These are phyloP conservation scores for Abortiporus biennis DNA, from an alignment of 1,284 basidiomycete species.

Conservation along the genomic window DNA sequence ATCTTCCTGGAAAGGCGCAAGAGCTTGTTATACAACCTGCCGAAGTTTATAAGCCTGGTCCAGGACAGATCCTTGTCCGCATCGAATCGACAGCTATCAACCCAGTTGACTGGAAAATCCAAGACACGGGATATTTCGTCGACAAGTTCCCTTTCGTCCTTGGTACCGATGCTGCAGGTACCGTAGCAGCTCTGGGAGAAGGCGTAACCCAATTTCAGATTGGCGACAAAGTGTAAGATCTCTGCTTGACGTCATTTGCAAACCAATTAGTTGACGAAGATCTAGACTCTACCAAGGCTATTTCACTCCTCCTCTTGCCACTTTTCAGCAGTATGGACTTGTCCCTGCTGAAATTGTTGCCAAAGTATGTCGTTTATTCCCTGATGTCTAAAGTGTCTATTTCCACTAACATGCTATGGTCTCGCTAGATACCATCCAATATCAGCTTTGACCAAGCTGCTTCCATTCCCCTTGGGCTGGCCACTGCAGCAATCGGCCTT, in stretches of 20 bases:
- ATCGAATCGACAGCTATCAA: constrained; percentile 28
- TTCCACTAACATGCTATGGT: neutral
- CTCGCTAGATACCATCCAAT: constrained; percentile 34
- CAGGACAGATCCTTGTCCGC: constrained; percentile 29
- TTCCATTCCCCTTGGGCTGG: constrained; percentile 21
- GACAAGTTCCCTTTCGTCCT: constrained; percentile 29
- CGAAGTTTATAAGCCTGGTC: constrained; percentile 16
- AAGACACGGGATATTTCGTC: constrained; percentile 11
- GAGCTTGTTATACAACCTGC: constrained; percentile 12
- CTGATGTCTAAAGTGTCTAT: neutral
- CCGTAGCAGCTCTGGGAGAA: constrained; percentile 37
- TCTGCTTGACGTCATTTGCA: neutral
- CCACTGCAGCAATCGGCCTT: constrained; percentile 23
- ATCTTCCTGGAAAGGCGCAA: constrained; percentile 9
- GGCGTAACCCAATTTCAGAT: constrained; percentile 34
- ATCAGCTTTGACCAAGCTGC: constrained; percentile 38
- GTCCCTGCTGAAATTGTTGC: constrained; percentile 33
- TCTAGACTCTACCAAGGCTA: constrained; percentile 5
- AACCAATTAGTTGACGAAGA: constrained; percentile 5
- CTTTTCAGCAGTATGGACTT: constrained; percentile 46
- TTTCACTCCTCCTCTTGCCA: constrained; percentile 14
- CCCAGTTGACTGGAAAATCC: constrained; percentile 35
- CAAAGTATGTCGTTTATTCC: constrained; percentile 30
- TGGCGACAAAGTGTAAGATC: constrained; percentile 41
- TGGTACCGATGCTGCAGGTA: constrained; percentile 43